Evolutionary conservation across 352 stramenopile genomes (phyloP).

Genomic region (Stramenopiles sp.): DNA sequence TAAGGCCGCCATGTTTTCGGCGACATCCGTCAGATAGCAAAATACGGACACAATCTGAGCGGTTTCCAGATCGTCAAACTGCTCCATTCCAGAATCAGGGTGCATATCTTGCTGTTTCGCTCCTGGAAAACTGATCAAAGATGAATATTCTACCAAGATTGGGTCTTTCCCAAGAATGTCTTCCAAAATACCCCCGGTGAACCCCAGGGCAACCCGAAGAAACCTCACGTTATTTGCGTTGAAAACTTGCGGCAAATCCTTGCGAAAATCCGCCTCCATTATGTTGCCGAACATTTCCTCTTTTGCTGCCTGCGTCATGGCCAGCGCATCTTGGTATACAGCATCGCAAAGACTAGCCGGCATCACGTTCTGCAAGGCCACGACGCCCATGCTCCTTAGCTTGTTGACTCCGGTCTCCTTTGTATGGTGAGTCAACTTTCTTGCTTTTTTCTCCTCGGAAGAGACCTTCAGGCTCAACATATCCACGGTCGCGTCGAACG

Average conservation of each 20-base stretch:
- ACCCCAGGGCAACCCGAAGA: not conserved
- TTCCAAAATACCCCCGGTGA: not conserved
- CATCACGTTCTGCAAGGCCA: not conserved
- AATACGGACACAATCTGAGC: constrained; percentile 11
- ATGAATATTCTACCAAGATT: constrained; percentile 2
- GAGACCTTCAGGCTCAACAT: not conserved
- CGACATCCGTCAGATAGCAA: constrained; percentile 1
- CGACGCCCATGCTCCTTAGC: not conserved
- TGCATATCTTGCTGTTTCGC: not conserved
- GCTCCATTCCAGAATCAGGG: constrained; percentile 1
- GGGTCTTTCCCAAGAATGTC: not conserved
- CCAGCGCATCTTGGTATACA: not conserved
- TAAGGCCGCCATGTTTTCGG: constrained; percentile 10
- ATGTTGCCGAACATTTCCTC: not conserved
- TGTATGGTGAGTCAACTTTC: not conserved
- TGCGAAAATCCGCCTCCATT: not conserved
- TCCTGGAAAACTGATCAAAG: constrained; percentile 1
- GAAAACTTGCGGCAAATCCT: constrained; percentile 1
- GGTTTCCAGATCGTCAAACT: not conserved
- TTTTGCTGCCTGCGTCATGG: not conserved
- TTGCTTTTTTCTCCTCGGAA: not conserved
- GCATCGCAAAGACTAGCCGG: not conserved
- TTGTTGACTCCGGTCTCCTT: not conserved
- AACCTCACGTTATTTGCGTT: not conserved
- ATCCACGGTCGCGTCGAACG: not conserved